These are phyloP conservation scores for Arachnomyces sp. DNA, from an alignment of 2,329 filamentous ascomycete species.

Conservation along the genomic window DNA sequence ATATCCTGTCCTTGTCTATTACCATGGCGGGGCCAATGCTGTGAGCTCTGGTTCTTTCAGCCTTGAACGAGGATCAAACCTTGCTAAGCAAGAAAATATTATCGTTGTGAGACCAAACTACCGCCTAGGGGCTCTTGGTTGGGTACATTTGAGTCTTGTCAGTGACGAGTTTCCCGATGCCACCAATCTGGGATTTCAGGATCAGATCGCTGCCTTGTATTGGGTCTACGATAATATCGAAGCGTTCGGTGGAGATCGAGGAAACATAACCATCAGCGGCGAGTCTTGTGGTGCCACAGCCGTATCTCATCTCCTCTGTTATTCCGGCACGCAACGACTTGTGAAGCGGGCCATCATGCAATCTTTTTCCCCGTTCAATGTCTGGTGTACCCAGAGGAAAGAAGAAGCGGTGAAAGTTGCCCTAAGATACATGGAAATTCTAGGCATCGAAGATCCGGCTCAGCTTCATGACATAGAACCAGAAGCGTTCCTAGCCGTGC, in stretches of 20 bases:
- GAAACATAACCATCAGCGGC: conserved; percentile 74
- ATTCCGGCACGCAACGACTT: no score
- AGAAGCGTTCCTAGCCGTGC: no score
- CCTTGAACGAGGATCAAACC: conserved; percentile 27
- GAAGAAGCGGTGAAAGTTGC: no score
- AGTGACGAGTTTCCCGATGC: conserved; percentile 59
- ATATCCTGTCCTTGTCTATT: conserved; percentile 63
- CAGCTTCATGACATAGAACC: no score
- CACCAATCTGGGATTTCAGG: conserved; percentile 63
- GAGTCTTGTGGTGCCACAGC: conserved; percentile 66
- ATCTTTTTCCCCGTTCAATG: no score
- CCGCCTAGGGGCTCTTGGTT: conserved; percentile 66
- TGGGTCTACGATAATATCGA: conserved; percentile 74
- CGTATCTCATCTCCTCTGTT: no score
- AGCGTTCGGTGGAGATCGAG: conserved; percentile 69
- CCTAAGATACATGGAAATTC: no score
- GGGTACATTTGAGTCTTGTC: conserved; percentile 62
- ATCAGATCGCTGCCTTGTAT: conserved; percentile 64
- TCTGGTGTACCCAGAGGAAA: no score
- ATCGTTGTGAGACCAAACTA: conserved; percentile 74
- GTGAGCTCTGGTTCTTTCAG: conserved; percentile 43
- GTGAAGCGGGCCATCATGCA: no score
- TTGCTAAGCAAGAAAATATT: conserved; percentile 50
- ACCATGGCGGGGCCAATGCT: conserved; percentile 54
- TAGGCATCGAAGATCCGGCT: no score